Evolutionary conservation across 495 filamentous ascomycete genomes (phyloP).

Genomic region (Penicillium paxilli): DNA sequence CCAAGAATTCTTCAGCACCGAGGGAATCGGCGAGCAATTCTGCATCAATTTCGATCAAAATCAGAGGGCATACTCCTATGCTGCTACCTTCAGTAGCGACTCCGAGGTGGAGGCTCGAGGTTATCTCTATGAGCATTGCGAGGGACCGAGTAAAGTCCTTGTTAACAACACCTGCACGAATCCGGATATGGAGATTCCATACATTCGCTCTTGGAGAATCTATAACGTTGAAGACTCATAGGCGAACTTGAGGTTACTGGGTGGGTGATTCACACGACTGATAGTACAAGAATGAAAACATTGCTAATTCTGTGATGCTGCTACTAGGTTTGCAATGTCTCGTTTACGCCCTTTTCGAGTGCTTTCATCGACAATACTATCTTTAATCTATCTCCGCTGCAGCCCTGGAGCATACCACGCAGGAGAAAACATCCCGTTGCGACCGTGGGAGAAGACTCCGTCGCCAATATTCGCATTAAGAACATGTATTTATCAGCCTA

Average conservation of each 20-base stretch:
- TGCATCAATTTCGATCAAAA: not conserved
- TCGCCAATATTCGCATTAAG: not conserved
- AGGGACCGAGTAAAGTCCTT: constrained; percentile 1
- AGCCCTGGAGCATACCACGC: no score
- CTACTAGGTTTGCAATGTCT: no score
- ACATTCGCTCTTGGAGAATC: constrained; percentile 1
- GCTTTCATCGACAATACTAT: no score
- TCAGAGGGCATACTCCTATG: constrained; percentile 3
- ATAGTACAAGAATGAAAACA: no score
- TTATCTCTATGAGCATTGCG: constrained; percentile 7
- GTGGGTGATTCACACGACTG: not conserved
- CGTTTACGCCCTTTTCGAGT: no score
- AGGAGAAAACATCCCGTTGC: not conserved
- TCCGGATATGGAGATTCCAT: constrained; percentile 2
- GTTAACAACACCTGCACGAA: constrained; percentile 7
- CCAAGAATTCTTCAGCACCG: not conserved
- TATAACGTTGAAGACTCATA: not conserved
- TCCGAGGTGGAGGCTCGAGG: not conserved
- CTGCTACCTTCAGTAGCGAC: not conserved
- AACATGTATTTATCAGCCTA: not conserved
- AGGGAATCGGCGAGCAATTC: not conserved
- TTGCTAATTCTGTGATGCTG: no score
- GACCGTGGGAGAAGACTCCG: not conserved
- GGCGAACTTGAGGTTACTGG: not conserved
- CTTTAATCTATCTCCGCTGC: no score